Evolutionary conservation across 2,329 filamentous ascomycete species (phyloP).

Genomic region (Alternaria dauci): DNA sequence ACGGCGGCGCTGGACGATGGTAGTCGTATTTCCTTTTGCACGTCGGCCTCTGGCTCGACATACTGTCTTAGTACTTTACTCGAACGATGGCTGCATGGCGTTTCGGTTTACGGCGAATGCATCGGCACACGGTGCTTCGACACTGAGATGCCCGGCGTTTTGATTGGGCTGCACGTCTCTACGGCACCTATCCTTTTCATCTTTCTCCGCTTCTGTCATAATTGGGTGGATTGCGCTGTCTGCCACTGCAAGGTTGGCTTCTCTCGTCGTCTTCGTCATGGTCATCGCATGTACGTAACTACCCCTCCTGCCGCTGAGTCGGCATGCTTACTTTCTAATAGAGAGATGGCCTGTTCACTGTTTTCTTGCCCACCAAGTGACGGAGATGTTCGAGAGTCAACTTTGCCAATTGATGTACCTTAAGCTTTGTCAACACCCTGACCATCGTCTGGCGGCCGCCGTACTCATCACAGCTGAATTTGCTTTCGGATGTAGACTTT

Average conservation of each 20-base stretch:
- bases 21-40: slow-evolving; percentile 47
- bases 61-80: slow-evolving; percentile 45
- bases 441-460: slow-evolving; percentile 27
- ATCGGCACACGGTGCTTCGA: slow-evolving; percentile 49
- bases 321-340: slow-evolving; percentile 55
- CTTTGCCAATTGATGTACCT: slow-evolving; percentile 41
- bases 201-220: slow-evolving; percentile 35
- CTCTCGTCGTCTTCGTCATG: slow-evolving; percentile 58
- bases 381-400: slow-evolving; percentile 51
- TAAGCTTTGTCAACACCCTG: slow-evolving; percentile 30
- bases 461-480: slow-evolving; percentile 21
- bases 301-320: slow-evolving; percentile 52
- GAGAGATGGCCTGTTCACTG: slow-evolving; percentile 50
- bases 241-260: slow-evolving; percentile 46
- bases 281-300: slow-evolving; percentile 56
- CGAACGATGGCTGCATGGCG: slow-evolving; percentile 49
- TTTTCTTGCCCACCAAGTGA: slow-evolving; percentile 47
- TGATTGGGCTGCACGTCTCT: slow-evolving; percentile 41
- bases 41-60: slow-evolving; percentile 37
- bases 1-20: slow-evolving; percentile 51
- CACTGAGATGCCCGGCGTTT: slow-evolving; percentile 50
- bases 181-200: slow-evolving; percentile 45
- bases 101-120: slow-evolving; percentile 49
- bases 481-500: slow-evolving; percentile 1
- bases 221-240: slow-evolving; percentile 46